Base-by-base conservation (phyloP, 2,329 filamentous ascomycete species). In the Plectosphaerella plurivora region DNA sequence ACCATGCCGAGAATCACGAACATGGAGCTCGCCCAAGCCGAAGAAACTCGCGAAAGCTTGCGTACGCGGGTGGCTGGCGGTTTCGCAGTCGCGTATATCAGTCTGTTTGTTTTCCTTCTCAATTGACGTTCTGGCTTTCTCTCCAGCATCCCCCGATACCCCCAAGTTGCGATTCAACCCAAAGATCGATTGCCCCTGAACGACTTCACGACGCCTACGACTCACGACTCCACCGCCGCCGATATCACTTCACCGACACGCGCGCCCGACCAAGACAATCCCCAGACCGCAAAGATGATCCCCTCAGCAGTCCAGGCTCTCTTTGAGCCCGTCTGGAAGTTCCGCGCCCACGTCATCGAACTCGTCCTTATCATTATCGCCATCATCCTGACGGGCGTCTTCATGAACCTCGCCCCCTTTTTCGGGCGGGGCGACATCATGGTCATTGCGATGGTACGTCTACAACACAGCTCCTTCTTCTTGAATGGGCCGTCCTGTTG, bases 361-460 rank as follows among this genome's bases (percentile, higher is more conserved):
- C 20, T 41, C 10, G 47, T 49, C 35, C 47, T 49, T 14, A 49
- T 49, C 35, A 6, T 49, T 20, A 22, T 48, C 33, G 53, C 53
- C 25, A 51, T 55, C 46, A 48, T 53, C 45, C 51, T 55, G 18
- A 55, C 53, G 39, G 48, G 53, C 46, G 45, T 47, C 24, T 50
- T 49, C 22, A 55, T 55, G 49, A 28, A 51, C 18, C 53, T 53
- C 45, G 46, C 52, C 4, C 39, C 53, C 2, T 45, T 48, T 2
- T 42, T 45, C 2, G 53, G 51, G 5, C 51, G 53, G 2, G 51
- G 44, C 4, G 53, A 55, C 12, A 55, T 55, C 35, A 55, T 55
- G 53, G 52, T 52, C 3, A 50, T 55, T 14, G 48, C 53, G 7
- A 53, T 55, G 48, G 53, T 55, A 49, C 10, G 47, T 20, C 15